Conservation (phyloP, 306 rosid genomes). For the Cucurbita moschata region DNA sequence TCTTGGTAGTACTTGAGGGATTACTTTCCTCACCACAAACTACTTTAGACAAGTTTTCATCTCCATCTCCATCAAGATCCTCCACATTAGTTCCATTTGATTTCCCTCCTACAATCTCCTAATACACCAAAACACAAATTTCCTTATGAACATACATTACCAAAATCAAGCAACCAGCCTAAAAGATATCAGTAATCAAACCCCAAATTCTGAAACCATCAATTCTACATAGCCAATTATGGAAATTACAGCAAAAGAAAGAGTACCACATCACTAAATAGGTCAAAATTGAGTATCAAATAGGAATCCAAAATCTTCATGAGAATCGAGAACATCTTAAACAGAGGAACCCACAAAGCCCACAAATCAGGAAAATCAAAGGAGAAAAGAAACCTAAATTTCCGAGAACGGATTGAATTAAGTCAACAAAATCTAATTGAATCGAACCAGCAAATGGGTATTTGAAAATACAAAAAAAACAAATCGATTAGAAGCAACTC, state of each 20-base stretch:
- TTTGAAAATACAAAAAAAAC: not conserved
- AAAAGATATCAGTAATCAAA: not conserved
- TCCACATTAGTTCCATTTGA: constrained; percentile 7
- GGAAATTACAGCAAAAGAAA: not conserved
- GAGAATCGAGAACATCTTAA: not conserved
- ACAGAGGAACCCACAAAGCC: not conserved
- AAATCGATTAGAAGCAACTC: not conserved
- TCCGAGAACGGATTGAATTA: not conserved
- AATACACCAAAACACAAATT: not conserved
- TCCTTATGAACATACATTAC: not conserved
- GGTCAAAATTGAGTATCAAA: not conserved
- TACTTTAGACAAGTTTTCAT: constrained; percentile 14
- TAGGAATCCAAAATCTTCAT: not conserved
- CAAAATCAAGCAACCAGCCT: not conserved
- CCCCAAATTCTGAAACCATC: not conserved
- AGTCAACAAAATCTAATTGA: constrained; percentile 13
- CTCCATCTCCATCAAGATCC: constrained; percentile 12
- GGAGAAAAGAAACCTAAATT: not conserved
- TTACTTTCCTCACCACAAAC: constrained; percentile 20
- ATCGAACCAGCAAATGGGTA: constrained; percentile 9
- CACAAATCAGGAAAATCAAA: not conserved
- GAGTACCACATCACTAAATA: not conserved
- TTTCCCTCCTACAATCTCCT: constrained; percentile 17
- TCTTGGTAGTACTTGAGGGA: constrained; percentile 9
- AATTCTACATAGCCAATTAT: not conserved